Conservation (phyloP, 23 red algal species). For the Gracilaria gracilis region DNA sequence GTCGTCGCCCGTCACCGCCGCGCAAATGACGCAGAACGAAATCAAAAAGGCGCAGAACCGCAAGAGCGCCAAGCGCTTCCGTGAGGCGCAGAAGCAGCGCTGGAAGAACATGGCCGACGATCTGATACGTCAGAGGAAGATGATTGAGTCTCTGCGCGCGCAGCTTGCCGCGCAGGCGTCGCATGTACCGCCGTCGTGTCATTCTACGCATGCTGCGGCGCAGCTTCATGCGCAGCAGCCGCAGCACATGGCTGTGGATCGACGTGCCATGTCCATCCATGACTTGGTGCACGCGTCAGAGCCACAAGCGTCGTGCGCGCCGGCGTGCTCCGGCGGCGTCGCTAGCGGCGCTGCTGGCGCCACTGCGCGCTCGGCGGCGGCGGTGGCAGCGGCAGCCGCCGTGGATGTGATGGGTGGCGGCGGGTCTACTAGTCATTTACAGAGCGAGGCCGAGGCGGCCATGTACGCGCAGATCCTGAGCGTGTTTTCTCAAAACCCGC, state of each 20-base stretch:
- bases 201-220: not conserved
- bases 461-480: conserved; percentile 67
- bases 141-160: conserved; percentile 36
- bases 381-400: not conserved
- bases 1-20: conserved; percentile 13
- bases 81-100: conserved; percentile 75
- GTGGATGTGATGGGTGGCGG: not conserved
- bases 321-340: conserved; percentile 1
- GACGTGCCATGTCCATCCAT: conserved; percentile 51
- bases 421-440: not conserved
- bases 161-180: conserved; percentile 51
- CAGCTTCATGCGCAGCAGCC: not conserved
- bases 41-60: conserved; percentile 79
- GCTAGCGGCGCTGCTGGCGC: not conserved
- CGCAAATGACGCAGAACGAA: conserved; percentile 50
- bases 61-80: conserved; percentile 74
- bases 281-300: conserved; percentile 38
- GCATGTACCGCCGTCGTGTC: not conserved
- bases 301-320: not conserved
- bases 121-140: conserved; percentile 41
- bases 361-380: too few relatives aligned
- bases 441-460: conserved; percentile 52
- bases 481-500: conserved; percentile 4
- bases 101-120: conserved; percentile 75
- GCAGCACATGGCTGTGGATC: not conserved